Percentiles rank a stretch among this genome's conserved stretches.
Conservation (phyloP, 176 grass and related monocot genomes). For the Avena eriantha region DNA sequence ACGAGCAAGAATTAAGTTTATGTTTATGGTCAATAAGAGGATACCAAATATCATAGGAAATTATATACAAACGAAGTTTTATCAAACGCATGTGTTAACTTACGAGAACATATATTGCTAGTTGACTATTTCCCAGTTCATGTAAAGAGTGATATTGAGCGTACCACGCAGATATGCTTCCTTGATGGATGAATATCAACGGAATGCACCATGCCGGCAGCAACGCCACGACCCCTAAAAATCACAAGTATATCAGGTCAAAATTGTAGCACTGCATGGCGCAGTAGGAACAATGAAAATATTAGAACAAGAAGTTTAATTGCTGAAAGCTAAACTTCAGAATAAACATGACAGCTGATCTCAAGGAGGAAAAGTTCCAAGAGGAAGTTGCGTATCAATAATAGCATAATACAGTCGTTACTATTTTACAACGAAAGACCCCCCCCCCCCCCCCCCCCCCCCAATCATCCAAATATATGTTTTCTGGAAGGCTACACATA, state of each 20-base stretch:
- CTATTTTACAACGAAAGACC: background rate
- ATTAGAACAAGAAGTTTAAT: background rate
- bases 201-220: slow-evolving; percentile 74
- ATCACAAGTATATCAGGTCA: slow-evolving; percentile 27
- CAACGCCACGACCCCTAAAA: slow-evolving; percentile 64
- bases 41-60: background rate
- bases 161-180: slow-evolving; percentile 93
- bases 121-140: background rate
- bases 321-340: background rate
- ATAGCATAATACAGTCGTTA: background rate
- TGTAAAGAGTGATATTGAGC: slow-evolving; percentile 14
- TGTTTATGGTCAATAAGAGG: background rate
- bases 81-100: slow-evolving; percentile 17
- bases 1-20: background rate
- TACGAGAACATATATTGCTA: background rate
- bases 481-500: background rate
- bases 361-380: background rate
- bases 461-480: background rate
- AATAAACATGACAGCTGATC: background rate
- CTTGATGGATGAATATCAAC: slow-evolving; percentile 93
- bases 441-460: too few relatives aligned
- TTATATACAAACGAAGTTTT: background rate
- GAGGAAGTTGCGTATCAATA: background rate
- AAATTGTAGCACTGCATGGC: background rate
- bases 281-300: background rate